Conservation (phyloP, 2,329 filamentous ascomycete species). For the Alternaria ventricosa region DNA sequence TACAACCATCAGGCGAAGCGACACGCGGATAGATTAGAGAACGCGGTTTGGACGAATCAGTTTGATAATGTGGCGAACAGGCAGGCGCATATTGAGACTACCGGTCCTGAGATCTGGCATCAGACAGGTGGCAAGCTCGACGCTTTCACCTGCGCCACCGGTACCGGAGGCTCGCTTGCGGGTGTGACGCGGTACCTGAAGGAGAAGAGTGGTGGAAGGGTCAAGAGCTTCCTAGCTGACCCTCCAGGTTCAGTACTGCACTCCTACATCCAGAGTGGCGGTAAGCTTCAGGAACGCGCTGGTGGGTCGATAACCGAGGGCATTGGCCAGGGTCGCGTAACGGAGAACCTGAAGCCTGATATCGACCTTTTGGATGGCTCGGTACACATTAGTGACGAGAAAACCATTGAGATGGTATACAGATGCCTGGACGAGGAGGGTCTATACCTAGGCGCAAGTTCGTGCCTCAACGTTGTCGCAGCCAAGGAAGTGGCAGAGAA, state of each 20-base stretch:
- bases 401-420: slow-evolving; percentile 98
- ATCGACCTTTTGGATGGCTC: slow-evolving; percentile 84
- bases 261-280: slow-evolving; percentile 86
- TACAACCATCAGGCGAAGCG: slow-evolving; percentile 96
- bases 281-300: slow-evolving; percentile 78
- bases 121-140: slow-evolving; percentile 87
- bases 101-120: slow-evolving; percentile 94
- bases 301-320: slow-evolving; percentile 96
- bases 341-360: slow-evolving; percentile 90
- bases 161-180: slow-evolving; percentile 89
- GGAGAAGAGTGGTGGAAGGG: slow-evolving; percentile 75
- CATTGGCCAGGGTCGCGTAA: slow-evolving; percentile 94
- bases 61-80: slow-evolving; percentile 97
- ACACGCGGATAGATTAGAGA: slow-evolving; percentile 84
- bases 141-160: slow-evolving; percentile 94
- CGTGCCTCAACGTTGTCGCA: slow-evolving; percentile 91
- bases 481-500: slow-evolving; percentile 93
- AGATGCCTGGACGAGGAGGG: slow-evolving; percentile 95
- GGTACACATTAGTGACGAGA: slow-evolving; percentile 84
- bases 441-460: slow-evolving; percentile 92
- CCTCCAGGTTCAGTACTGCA: slow-evolving; percentile 93
- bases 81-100: slow-evolving; percentile 93
- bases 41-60: slow-evolving; percentile 98
- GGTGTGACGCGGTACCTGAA: slow-evolving; percentile 90
- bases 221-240: slow-evolving; percentile 90